These are phyloP conservation scores for Colletotrichum eremochloae DNA, from an alignment of 2,329 filamentous ascomycete species.

Conservation along the genomic window DNA sequence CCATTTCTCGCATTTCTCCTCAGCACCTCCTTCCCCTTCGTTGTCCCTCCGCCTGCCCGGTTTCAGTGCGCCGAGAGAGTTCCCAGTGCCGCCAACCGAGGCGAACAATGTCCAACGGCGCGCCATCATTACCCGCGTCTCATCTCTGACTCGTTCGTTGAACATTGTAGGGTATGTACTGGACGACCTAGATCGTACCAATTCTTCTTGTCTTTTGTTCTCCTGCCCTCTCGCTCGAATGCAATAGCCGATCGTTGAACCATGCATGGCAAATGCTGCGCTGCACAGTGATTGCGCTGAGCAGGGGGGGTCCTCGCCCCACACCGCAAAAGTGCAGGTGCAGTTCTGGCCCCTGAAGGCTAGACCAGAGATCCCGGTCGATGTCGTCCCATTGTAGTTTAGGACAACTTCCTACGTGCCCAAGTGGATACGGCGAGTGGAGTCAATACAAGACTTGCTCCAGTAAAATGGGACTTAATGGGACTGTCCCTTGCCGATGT, in stretches of 20 bases:
- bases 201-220: background rate
- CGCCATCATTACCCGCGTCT: constrained; percentile 13
- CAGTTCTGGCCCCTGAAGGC: constrained; percentile 8
- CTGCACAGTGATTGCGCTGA: background rate
- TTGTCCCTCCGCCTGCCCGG: constrained; percentile 2
- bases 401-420: constrained; percentile 24
- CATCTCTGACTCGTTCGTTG: constrained; percentile 27
- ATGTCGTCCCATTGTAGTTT: constrained; percentile 23
- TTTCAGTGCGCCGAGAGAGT: constrained; percentile 32
- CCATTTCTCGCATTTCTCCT: constrained; percentile 9
- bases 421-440: constrained; percentile 12
- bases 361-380: background rate
- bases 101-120: background rate
- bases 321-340: constrained; percentile 13
- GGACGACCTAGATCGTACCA: too few species aligned
- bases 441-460: background rate
- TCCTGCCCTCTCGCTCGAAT: background rate
- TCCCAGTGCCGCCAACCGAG: constrained; percentile 16
- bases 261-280: constrained; percentile 1
- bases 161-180: background rate
- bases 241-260: constrained; percentile 1
- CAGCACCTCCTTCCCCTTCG: background rate
- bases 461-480: constrained; percentile 2
- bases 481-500: constrained; percentile 2
- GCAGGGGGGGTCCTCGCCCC: background rate